Evolutionary conservation across 2,329 filamentous ascomycete genomes (phyloP).

Genomic region (Cyanodermella asteris): DNA sequence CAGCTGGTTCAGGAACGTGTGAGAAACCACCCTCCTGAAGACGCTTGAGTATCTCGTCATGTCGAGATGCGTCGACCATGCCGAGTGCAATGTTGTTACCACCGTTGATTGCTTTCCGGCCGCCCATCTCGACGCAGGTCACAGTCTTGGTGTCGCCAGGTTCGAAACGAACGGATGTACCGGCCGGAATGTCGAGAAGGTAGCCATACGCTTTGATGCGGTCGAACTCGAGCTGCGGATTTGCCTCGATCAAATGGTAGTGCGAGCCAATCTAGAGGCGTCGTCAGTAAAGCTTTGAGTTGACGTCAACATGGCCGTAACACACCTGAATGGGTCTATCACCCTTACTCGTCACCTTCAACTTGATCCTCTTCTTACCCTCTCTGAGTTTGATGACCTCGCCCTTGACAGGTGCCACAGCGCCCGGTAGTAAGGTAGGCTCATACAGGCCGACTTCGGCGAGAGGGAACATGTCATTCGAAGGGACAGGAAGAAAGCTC

Average conservation of each 20-base stretch:
- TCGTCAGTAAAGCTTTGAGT: constrained; percentile 1
- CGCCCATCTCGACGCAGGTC: constrained; percentile 70
- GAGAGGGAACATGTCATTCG: constrained; percentile 43
- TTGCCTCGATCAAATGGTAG: constrained; percentile 92
- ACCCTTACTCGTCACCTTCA: constrained; percentile 66
- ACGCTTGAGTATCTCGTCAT: constrained; percentile 42
- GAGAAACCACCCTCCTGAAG: constrained; percentile 56
- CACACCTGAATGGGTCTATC: constrained; percentile 72
- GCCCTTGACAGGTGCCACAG: constrained; percentile 49
- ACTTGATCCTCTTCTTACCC: constrained; percentile 46
- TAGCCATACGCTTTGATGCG: constrained; percentile 62
- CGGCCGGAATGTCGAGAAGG: constrained; percentile 71
- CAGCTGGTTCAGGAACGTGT: constrained; percentile 45
- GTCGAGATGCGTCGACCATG: constrained; percentile 39
- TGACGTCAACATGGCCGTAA: constrained; percentile 1
- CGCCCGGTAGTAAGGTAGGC: constrained; percentile 50
- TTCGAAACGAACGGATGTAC: constrained; percentile 83
- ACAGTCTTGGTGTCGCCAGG: constrained; percentile 84
- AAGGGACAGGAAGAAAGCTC: constrained; percentile 67
- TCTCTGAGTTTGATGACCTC: constrained; percentile 48
- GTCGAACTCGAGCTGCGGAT: constrained; percentile 76
- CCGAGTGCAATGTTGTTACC: constrained; percentile 66
- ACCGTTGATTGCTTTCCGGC: constrained; percentile 56
- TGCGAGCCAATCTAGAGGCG: constrained; percentile 55
- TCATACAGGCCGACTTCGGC: constrained; percentile 44